Conservation (phyloP, 495 filamentous ascomycete species). For the Penicilliopsis zonata region DNA sequence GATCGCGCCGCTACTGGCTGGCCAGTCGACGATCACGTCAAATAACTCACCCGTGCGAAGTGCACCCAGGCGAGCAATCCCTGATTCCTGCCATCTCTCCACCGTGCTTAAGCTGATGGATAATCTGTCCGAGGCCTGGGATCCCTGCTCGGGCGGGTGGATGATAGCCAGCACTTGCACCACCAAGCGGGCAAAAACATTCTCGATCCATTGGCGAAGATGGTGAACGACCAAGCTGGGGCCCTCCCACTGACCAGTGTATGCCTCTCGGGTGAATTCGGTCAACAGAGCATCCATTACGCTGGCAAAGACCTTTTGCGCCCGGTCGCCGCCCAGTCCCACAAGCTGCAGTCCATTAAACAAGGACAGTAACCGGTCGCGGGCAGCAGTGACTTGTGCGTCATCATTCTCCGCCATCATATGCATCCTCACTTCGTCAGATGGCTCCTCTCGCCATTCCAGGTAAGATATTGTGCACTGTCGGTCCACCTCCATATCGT, state of each 20-base stretch:
- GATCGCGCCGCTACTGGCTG: constrained; percentile 64
- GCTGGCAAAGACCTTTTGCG: constrained; percentile 64
- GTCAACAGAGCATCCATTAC: constrained; percentile 61
- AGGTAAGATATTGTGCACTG: constrained; percentile 27
- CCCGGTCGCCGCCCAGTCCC: constrained; percentile 61
- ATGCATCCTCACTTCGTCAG: constrained; percentile 11
- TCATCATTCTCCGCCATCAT: constrained; percentile 30
- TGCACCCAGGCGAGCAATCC: constrained; percentile 61
- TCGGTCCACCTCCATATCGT: constrained; percentile 28
- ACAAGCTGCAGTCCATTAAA: constrained; percentile 53
- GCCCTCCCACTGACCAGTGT: constrained; percentile 45
- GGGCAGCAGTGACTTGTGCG: constrained; percentile 23
- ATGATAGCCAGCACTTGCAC: constrained; percentile 48
- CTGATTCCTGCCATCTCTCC: constrained; percentile 73
- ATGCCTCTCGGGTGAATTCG: constrained; percentile 49
- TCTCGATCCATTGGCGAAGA: constrained; percentile 59
- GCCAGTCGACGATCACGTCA: constrained; percentile 80
- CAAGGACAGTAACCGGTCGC: constrained; percentile 42
- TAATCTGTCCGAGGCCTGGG: constrained; percentile 10
- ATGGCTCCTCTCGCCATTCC: constrained; percentile 22
- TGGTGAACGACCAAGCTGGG: constrained; percentile 44
- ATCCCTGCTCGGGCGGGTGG: constrained; percentile 14
- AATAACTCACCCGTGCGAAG: constrained; percentile 77
- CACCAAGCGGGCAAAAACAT: constrained; percentile 53
- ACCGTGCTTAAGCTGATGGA: constrained; percentile 47